Evolutionary conservation across 495 filamentous ascomycete genomes (phyloP), one percentile per base, ranked within the genome.

Genomic region (Aspergillus leporis): DNA sequence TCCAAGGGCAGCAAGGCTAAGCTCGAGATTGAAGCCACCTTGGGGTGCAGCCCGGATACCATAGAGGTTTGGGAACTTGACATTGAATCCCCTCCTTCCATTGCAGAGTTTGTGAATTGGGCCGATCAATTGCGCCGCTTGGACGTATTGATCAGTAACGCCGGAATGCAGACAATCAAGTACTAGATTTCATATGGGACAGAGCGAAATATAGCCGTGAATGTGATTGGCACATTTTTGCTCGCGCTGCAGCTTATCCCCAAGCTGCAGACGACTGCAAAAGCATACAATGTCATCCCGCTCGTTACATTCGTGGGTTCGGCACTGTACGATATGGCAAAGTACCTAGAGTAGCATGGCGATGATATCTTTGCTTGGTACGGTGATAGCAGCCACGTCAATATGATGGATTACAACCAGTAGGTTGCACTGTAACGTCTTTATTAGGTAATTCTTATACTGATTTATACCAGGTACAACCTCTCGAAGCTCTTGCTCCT

Each of bases 141-240:
- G 12, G 59, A 61, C 23, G 59, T 56, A 1, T 38, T 61, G 16
- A 49, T 61, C 32, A 51, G 46, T 28, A 61, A 61, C 36, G 59
- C 59, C 8, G 53, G 41, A 6, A 46, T 55, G 0, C 23, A 21
- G 1, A 31, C 38, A 2, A 12, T 19, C 0, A 34, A 19, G 3
- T 32, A 19, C 21, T 22, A 45, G 12, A 2, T 30, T 2, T 23
- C 31, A 0, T 47, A 55, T 14, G 53, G 41, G 1, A 47, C 25
- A 3, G 53, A 55, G 40, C 22, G 25, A 3, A 55, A 54, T 13
- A 19, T 61, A 18, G 54, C 38, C n/a, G 49, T 61, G 18, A 61
- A 61, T 32, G 43, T 47, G 4, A 25, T 61, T 18, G 40, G 54
- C 4, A 61, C 54, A 1, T 57, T 61, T 21, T 46, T 61, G 16